These are phyloP conservation scores for Aspergillus tubingensis DNA, from an alignment of 2,329 filamentous ascomycete species.

Conservation along the genomic window DNA sequence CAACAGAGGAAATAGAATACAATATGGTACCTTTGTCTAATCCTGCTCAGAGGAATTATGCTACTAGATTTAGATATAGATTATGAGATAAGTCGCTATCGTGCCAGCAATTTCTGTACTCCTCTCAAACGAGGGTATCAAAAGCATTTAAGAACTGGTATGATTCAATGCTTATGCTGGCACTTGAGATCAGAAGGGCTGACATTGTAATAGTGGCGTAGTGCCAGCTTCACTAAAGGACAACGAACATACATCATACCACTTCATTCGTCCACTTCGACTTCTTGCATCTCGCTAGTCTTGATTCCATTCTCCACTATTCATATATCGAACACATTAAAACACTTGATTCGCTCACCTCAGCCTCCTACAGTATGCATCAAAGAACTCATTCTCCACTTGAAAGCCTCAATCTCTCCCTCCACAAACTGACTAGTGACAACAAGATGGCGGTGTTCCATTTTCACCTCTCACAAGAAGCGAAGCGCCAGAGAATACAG, in stretches of 20 bases:
- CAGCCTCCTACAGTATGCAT: too few species aligned
- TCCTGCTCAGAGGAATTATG: too few species aligned
- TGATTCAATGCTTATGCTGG: background rate
- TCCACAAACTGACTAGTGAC: background rate
- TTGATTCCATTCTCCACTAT: background rate
- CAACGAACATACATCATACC: background rate
- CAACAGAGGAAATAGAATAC: too few species aligned
- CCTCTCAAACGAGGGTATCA: background rate
- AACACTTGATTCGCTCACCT: too few species aligned
- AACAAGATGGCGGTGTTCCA: background rate
- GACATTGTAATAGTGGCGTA: background rate
- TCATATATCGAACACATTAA: too few species aligned
- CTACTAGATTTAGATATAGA: too few species aligned
- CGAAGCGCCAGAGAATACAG: background rate
- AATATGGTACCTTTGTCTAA: too few species aligned
- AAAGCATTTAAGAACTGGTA: background rate
- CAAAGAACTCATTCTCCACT: too few species aligned
- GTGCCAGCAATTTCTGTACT: too few species aligned
- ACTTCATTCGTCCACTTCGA: background rate
- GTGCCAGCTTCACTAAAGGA: background rate
- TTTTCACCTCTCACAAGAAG: background rate
- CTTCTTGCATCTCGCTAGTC: background rate
- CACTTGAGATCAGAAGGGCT: background rate
- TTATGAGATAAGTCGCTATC: too few species aligned
- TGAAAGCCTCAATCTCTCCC: too few species aligned